A percentile compares a stretch with the other conserved stretches of the same genome.
Evolutionary conservation across 2,329 filamentous ascomycete species (phyloP).

Genomic region (Fusarium agapanthi): DNA sequence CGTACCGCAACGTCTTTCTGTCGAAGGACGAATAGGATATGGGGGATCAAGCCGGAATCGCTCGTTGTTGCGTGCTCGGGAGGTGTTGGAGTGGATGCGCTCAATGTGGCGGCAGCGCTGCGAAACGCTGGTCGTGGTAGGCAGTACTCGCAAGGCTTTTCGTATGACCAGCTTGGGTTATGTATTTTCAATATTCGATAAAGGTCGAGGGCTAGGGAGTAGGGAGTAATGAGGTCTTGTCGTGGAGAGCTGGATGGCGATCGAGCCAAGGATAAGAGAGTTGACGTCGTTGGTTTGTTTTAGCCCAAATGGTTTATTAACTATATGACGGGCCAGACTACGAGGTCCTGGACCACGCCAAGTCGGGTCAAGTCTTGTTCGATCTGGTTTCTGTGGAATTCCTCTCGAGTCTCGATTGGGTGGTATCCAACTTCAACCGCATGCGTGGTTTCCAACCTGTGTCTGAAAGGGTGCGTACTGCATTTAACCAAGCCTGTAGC

Average conservation of each 20-base stretch:
- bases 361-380: slow-evolving; percentile 26
- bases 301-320: slow-evolving; percentile 20
- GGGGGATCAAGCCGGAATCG: background rate
- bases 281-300: slow-evolving; percentile 39
- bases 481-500: slow-evolving; percentile 11
- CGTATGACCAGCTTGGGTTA: background rate
- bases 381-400: slow-evolving; percentile 30
- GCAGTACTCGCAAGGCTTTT: background rate
- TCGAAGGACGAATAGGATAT: background rate
- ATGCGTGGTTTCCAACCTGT: slow-evolving; percentile 14
- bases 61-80: slow-evolving; percentile 5
- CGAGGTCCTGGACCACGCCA: slow-evolving; percentile 14
- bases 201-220: background rate
- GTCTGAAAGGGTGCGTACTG: background rate
- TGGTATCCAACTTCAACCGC: slow-evolving; percentile 12
- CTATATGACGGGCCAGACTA: slow-evolving; percentile 24
- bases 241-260: slow-evolving; percentile 5
- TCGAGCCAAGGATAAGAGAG: slow-evolving; percentile 20
- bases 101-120: slow-evolving; percentile 5
- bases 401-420: slow-evolving; percentile 17
- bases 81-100: slow-evolving; percentile 25
- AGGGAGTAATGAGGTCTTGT: slow-evolving; percentile 14
- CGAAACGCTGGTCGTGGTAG: slow-evolving; percentile 3
- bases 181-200: background rate
- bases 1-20: background rate